Conservation (phyloP, 192 early-diverging fungal species). For the Backusella circina region DNA sequence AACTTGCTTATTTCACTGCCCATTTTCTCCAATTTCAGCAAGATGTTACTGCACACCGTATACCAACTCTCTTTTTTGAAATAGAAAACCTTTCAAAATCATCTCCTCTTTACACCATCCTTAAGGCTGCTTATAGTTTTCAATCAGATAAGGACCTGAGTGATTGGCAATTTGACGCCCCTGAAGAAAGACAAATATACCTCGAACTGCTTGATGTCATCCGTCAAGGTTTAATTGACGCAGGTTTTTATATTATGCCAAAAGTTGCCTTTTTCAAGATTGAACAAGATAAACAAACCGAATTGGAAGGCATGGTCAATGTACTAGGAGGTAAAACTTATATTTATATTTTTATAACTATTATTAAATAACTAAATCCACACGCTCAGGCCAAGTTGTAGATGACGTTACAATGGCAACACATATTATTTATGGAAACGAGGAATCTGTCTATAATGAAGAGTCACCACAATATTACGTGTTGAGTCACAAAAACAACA, state of each 20-base stretch:
- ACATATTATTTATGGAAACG: conserved; percentile 16
- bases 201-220: conserved; percentile 13
- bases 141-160: conserved; percentile 24
- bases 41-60: not conserved
- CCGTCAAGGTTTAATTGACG: not conserved
- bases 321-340: conserved; percentile 2
- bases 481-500: conserved; percentile 1
- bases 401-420: conserved; percentile 3
- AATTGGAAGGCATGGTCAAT: conserved; percentile 8
- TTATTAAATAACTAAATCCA: not conserved
- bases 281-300: not conserved
- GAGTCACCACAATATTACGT: not conserved
- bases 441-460: not conserved
- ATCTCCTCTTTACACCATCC: conserved; percentile 23
- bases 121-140: conserved; percentile 26
- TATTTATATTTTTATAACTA: not conserved
- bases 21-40: conserved; percentile 31
- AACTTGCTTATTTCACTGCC: conserved; percentile 28
- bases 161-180: conserved; percentile 29
- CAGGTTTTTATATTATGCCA: conserved; percentile 8
- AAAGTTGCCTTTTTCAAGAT: conserved; percentile 14
- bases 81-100: conserved; percentile 6
- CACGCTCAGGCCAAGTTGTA: conserved; percentile 3
- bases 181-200: conserved; percentile 21
- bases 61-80: conserved; percentile 18